Base-by-base conservation (phyloP, 2,329 filamentous ascomycete genomes). In the Alternaria sp. region DNA sequence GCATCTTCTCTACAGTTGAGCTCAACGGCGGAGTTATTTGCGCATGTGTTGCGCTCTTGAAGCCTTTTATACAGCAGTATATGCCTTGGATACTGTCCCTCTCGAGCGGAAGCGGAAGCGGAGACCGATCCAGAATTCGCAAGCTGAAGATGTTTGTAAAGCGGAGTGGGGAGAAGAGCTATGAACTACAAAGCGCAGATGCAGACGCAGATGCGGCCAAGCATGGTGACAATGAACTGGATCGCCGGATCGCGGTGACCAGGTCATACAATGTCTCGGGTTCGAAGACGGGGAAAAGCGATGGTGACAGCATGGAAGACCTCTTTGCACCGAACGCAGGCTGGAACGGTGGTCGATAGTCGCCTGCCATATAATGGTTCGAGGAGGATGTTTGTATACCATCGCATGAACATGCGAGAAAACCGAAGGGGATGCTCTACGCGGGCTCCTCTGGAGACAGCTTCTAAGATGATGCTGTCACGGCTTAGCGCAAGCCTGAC, bases 11-110 rank as follows among this genome's bases (percentile, higher is more conserved):
- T 3, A 56, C 52, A 10, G 57, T 67, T 28, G 66, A 68, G 33
- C 46, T 68, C 23, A 68, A 67, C 40, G 61, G 57, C 10, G 65
- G 65, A 31, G 55, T 67, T n/a, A 67, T 67, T 13, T 67, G 65
- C 51, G 58, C 56, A 37, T 67, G 59, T 24, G 45, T 60, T 11
- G 60, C 60, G 11, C 58, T 66, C 11, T 33, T 67, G 29, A 67
- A 66, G 23, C 65, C 65, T 4, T 66, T 67, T 36, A 50, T 65
- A 26, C 57, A 66, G 40, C 39, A 40, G 33, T 51, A 65, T 23
- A 46, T 65, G 57, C 60, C 60, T 10, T 63, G 61, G 51, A 41
- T 63, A 42, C 33, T 61, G 3, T 54, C 59, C 11, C 33, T 63
- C 11, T 63, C 61, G 41, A 59, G 52, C 21, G 36, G 45, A 10